Conservation (phyloP, 768 basidiomycete species). For the Flagelloscypha sp. region DNA sequence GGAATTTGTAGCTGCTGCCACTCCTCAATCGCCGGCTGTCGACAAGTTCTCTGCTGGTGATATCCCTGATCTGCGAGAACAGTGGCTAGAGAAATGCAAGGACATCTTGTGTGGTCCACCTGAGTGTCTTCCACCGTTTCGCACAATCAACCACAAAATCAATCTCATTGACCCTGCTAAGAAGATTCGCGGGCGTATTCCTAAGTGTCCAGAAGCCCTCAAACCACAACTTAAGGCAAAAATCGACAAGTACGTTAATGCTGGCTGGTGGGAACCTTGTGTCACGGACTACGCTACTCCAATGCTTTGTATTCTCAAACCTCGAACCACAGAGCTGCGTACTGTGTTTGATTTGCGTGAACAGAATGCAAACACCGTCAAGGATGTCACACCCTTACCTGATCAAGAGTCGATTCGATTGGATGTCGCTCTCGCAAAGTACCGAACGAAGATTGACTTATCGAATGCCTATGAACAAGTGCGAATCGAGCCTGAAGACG, state of each 20-base stretch:
- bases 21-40: too few relatives aligned
- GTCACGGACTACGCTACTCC: neutral
- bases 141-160: slow-evolving; percentile 21
- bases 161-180: slow-evolving; percentile 13
- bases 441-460: slow-evolving; percentile 32
- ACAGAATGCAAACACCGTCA: slow-evolving; percentile 15
- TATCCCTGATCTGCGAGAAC: neutral
- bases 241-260: neutral
- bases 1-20: too few relatives aligned
- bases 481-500: slow-evolving; percentile 19
- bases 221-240: neutral
- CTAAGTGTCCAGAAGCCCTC: neutral
- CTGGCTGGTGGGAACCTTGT: neutral
- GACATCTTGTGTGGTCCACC: neutral
- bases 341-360: neutral
- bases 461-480: slow-evolving; percentile 37
- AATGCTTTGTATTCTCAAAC: slow-evolving; percentile 7
- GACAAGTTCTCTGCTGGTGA: neutral
- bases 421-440: slow-evolving; percentile 19
- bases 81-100: neutral
- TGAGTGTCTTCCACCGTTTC: slow-evolving; percentile 14
- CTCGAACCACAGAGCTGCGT: slow-evolving; percentile 5
- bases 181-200: neutral
- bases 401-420: slow-evolving; percentile 20
- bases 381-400: slow-evolving; percentile 18